A percentile compares a stretch with the other conserved stretches of the same genome.
phyloP scores from a whole-genome alignment of 139 green algal species.

The Coelastrella sp. region DNA sequence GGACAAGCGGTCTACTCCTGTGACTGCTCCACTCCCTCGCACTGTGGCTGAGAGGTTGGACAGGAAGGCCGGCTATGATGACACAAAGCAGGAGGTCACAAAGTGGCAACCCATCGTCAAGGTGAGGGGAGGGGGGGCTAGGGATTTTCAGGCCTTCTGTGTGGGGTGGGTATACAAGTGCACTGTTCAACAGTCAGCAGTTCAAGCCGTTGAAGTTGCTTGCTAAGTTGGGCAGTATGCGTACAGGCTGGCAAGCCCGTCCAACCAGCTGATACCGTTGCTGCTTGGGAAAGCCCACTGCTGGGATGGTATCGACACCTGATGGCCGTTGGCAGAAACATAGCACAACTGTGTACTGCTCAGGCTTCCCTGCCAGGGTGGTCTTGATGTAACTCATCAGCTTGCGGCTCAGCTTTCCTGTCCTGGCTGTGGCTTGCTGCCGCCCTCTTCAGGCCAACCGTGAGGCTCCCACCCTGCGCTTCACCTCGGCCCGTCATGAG shows the following conservation, averaged over 20 bases:
- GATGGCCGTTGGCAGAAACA: no score
- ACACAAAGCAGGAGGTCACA: constrained; percentile 81
- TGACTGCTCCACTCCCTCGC: constrained; percentile 75
- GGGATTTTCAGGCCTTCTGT: no score
- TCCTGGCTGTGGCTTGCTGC: background rate
- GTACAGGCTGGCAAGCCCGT: no score
- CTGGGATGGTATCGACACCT: no score
- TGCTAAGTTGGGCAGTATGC: no score
- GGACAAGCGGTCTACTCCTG: constrained; percentile 51
- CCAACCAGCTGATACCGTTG: no score
- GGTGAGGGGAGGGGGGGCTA: constrained; percentile 44
- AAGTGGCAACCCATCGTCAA: constrained; percentile 96
- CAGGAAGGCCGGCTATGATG: constrained; percentile 91
- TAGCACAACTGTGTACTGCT: background rate
- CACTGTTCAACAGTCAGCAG: no score
- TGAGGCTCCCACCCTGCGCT: constrained; percentile 90
- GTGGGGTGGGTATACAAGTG: no score
- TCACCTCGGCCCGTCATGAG: constrained; percentile 68
- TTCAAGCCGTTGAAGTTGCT: no score
- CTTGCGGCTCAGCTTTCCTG: background rate
- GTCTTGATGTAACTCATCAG: background rate
- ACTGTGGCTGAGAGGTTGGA: constrained; percentile 76
- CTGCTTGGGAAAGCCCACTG: no score
- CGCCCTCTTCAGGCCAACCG: constrained; percentile 79
- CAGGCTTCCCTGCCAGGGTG: background rate